phyloP scores from a whole-genome alignment of 345 rosid species.

The Conringia planisiliqua region DNA sequence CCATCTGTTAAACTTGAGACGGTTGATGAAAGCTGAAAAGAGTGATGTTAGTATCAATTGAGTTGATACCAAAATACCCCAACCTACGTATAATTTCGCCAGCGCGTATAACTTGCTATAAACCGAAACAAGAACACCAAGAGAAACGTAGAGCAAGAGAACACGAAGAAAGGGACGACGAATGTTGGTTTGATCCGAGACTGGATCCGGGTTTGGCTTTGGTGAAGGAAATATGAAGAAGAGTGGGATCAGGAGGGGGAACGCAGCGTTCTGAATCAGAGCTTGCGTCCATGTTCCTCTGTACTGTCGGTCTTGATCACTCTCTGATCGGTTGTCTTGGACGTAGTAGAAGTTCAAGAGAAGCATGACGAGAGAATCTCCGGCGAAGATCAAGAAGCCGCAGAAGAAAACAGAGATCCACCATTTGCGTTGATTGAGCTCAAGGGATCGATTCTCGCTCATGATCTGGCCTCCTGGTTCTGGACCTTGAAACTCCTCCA shows the following conservation, averaged over 20 bases:
- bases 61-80: slow-evolving; percentile 38
- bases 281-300: slow-evolving; percentile 38
- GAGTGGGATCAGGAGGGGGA: slow-evolving; percentile 30
- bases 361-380: slow-evolving; percentile 31
- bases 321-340: slow-evolving; percentile 21
- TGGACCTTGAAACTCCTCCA: slow-evolving; percentile 20
- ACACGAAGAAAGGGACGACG: slow-evolving; percentile 20
- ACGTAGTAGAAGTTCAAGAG: slow-evolving; percentile 29
- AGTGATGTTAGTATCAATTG: slow-evolving; percentile 47
- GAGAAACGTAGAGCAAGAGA: slow-evolving; percentile 27
- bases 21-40: slow-evolving; percentile 46
- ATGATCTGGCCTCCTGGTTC: neutral
- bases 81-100: slow-evolving; percentile 37
- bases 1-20: slow-evolving; percentile 44
- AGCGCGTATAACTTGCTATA: slow-evolving; percentile 34
- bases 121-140: slow-evolving; percentile 37
- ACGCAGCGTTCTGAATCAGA: slow-evolving; percentile 30
- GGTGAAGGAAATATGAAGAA: slow-evolving; percentile 23
- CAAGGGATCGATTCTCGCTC: slow-evolving; percentile 9
- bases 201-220: neutral
- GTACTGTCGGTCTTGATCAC: slow-evolving; percentile 20
- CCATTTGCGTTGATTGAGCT: slow-evolving; percentile 28
- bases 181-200: neutral
- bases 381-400: slow-evolving; percentile 22
- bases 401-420: slow-evolving; percentile 28